Evolutionary conservation across 129 eudicot genomes (phyloP), one percentile per base, ranked within the genome.

Genomic region (Oenanthe sinensis): DNA sequence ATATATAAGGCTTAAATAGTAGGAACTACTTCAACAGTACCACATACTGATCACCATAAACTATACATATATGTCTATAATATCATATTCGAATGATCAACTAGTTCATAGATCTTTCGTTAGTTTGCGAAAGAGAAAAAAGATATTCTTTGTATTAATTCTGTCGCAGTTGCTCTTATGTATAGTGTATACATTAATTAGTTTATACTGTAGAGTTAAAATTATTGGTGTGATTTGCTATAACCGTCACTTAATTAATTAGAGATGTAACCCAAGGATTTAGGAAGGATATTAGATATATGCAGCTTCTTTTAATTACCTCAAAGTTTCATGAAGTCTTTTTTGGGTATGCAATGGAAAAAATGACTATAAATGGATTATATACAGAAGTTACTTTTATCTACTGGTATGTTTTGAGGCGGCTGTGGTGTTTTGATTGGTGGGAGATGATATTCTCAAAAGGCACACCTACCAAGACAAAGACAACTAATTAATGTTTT

Each of bases 391-490:
- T 58, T 54, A 20, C 2, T 16, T 54, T 52, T 55, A 22, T 55
- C 15, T 8, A 8, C 15, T 60, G 68, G n/a, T 60, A 24, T 10
- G n/a, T n/a, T n/a, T 60, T 10, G 68, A 60, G 68, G 68, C 68
- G 68, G 68, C 68, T 60, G 33, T 60, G 68, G 28, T 60, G 33
- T 60, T 60, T n/a, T 60, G 68, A n/a, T 60, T 60, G 68, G 68
- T 24, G 67, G 33, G 5, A 9, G n/a, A 58, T 58, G 15, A 60
- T n/a, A 8, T 9, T n/a, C 9, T 3, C 15, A n/a, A 60, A 60
- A 9, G 68, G 68, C 68, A 60, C 68, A 60, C 68, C 68, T 60
- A 60, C 68, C n/a, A 60, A 22, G 68, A 60, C 68, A 60, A 60
- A n/a, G 68, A 60, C 68, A 24, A 7, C 36, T 60, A 33, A 60